Base-by-base conservation (phyloP, 208 protist genomes). In the Entamoeba histolytica region DNA sequence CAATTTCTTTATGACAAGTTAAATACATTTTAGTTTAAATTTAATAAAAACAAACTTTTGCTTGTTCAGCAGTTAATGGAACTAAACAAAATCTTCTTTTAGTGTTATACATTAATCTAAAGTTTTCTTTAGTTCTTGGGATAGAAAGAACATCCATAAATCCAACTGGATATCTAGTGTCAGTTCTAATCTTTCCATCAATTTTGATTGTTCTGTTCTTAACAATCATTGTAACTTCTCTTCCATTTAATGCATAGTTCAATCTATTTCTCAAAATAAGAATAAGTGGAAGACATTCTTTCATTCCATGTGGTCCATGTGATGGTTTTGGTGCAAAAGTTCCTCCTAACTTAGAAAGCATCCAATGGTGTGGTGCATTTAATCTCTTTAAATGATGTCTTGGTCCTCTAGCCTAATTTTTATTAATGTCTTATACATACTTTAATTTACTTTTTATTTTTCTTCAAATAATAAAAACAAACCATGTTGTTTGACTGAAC, bases 301-400 rank as follows among this genome's bases (percentile, higher is more conserved):
- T 94, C 23, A 98, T 94, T 96, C 99, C 19, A 98, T 99, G 99
- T 93, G 98, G 98, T 93, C 98, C 99, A 93, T 97, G 49, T 35
- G 97, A 97, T 49, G 98, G 98, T 93, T 97, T 96, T 92, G 98
- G 98, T 15, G 98, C 96, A 93, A 96, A 99, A 92, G 97, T 96
- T 94, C 98, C 98, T 92, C 97, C 97, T 93, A 99, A 96, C 97
- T 99, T 99, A 96, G 98, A 98, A 91, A 99, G 96, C 98, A 99
- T 99, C 99, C 98, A 99, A 96, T 99, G 97, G 94, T 97, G 97
- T 93, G 98, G 99, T 91, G 99, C 99, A 95, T 96, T 97, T 91
- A 99, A 95, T 95, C 99, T 97, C 97, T 99, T 99, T 91, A 99
- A 95, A 97, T 99, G 99, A 95, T 99, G 78, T 28, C 78, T 7